These are phyloP conservation scores for Boletus huronensis DNA, from an alignment of 768 basidiomycete species.

Conservation along the genomic window DNA sequence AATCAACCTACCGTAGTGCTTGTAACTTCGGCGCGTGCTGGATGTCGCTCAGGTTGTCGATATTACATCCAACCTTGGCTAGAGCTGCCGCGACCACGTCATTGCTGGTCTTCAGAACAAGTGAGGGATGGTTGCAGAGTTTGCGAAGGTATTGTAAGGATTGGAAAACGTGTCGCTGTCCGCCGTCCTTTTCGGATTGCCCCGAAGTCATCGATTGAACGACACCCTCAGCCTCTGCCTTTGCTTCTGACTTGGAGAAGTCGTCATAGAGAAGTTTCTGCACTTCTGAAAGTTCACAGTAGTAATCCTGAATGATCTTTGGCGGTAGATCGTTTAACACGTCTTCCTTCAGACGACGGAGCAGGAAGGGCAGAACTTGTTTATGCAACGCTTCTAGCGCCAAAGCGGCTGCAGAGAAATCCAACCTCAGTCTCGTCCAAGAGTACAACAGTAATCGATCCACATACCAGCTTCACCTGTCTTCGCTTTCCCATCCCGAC, in stretches of 20 bases:
- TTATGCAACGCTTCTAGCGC: conserved; percentile 97
- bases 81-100: conserved; percentile 58
- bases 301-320: conserved; percentile 99
- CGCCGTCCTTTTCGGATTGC: conserved; percentile 37
- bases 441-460: conserved; percentile 10
- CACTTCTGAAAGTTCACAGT: conserved; percentile 93
- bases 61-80: conserved; percentile 46
- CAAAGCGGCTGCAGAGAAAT: conserved; percentile 62
- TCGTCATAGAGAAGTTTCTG: conserved; percentile 95
- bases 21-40: conserved; percentile 91
- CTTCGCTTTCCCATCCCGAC: conserved; percentile 92
- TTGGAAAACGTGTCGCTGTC: conserved; percentile 91
- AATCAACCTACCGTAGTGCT: conserved; percentile 70
- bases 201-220: conserved; percentile 45
- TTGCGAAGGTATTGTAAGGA: conserved; percentile 95
- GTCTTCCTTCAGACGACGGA: conserved; percentile 96
- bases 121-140: conserved; percentile 94
- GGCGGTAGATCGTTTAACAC: conserved; percentile 94
- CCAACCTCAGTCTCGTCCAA: neutral
- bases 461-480: conserved; percentile 91
- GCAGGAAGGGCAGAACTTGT: conserved; percentile 96
- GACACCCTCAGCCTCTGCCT: conserved; percentile 57
- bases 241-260: conserved; percentile 78
- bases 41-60: conserved; percentile 64
- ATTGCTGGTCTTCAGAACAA: conserved; percentile 76